Percentiles rank a stretch among this genome's conserved stretches.
These are phyloP conservation scores for Amanita brunnescens DNA, from an alignment of 768 basidiomycete genomes.

Conservation along the genomic window DNA sequence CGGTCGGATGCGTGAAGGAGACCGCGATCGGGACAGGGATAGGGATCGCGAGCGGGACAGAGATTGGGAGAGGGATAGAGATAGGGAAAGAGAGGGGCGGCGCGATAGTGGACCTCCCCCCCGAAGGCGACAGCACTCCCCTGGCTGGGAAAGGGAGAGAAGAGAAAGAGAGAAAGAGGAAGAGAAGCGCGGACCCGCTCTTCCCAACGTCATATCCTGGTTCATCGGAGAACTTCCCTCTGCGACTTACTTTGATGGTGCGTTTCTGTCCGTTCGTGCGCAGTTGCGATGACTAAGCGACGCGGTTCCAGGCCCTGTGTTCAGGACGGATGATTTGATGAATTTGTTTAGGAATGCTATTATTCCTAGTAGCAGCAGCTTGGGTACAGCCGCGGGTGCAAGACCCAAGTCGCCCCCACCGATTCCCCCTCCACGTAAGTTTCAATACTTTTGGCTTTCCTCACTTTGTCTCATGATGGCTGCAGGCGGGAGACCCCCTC, in stretches of 20 bases:
- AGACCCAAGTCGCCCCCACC: slow-evolving; percentile 46
- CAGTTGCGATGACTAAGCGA: neutral
- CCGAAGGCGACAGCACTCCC: slow-evolving; percentile 34
- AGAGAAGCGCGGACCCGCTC: slow-evolving; percentile 32
- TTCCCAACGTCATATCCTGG: slow-evolving; percentile 63
- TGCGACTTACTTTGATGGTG: slow-evolving; percentile 76
- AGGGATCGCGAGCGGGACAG: slow-evolving; percentile 21
- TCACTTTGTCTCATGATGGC: slow-evolving; percentile 35
- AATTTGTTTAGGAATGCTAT: slow-evolving; percentile 73
- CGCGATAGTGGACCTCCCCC: slow-evolving; percentile 20
- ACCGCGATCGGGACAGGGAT: slow-evolving; percentile 6
- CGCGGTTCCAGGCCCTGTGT: slow-evolving; percentile 64
- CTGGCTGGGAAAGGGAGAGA: slow-evolving; percentile 42
- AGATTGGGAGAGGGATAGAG: slow-evolving; percentile 13
- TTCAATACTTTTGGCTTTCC: slow-evolving; percentile 22
- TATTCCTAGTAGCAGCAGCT: slow-evolving; percentile 53
- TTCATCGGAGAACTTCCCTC: slow-evolving; percentile 78
- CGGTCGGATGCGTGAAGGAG: slow-evolving; percentile 2
- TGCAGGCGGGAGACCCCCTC: neutral
- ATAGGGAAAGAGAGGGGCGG: slow-evolving; percentile 14
- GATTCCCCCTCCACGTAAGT: slow-evolving; percentile 40
- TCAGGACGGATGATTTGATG: slow-evolving; percentile 87
- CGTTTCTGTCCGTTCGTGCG: slow-evolving; percentile 16
- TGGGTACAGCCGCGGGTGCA: neutral
- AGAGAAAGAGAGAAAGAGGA: slow-evolving; percentile 27